Evolutionary conservation across 352 stramenopile genomes (phyloP).

Genomic region (Phytophthora nicotianae): DNA sequence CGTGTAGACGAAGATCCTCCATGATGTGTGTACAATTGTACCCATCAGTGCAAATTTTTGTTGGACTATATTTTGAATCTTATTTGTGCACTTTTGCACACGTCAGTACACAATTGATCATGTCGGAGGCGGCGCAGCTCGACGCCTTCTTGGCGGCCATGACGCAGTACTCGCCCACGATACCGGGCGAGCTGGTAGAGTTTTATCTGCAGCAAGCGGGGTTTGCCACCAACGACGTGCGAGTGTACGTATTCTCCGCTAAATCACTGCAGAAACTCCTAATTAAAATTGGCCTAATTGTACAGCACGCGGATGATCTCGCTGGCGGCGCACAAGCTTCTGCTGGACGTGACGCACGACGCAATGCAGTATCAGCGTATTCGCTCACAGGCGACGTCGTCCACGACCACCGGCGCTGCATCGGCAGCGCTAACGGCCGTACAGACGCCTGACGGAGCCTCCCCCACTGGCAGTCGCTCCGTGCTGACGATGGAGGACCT

Average conservation of each 20-base stretch:
- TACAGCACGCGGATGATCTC: conserved; percentile 67
- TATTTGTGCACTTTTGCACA: too few relatives aligned
- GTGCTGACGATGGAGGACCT: conserved; percentile 84
- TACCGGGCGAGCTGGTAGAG: conserved; percentile 77
- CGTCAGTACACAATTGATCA: conserved; percentile 13
- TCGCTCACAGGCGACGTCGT: conserved; percentile 40
- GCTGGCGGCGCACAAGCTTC: conserved; percentile 79
- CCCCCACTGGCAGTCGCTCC: conserved; percentile 23
- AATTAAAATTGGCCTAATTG: conserved; percentile 13
- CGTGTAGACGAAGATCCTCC: conserved; percentile 2
- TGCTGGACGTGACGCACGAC: conserved; percentile 80
- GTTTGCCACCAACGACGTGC: conserved; percentile 70
- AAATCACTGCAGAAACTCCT: not conserved
- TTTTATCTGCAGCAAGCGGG: conserved; percentile 78
- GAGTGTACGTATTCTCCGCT: conserved; percentile 50
- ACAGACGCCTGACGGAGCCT: conserved; percentile 17
- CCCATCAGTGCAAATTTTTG: not conserved
- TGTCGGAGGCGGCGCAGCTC: conserved; percentile 60
- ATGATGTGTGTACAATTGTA: conserved; percentile 5
- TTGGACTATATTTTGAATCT: not conserved
- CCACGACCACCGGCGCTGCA: conserved; percentile 3
- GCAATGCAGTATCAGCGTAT: conserved; percentile 83
- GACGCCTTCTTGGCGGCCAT: conserved; percentile 73
- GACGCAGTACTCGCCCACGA: conserved; percentile 62
- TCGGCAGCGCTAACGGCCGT: conserved; percentile 8